phyloP scores from a whole-genome alignment of 2,329 filamentous ascomycete species.

The Venturia pyrina region DNA sequence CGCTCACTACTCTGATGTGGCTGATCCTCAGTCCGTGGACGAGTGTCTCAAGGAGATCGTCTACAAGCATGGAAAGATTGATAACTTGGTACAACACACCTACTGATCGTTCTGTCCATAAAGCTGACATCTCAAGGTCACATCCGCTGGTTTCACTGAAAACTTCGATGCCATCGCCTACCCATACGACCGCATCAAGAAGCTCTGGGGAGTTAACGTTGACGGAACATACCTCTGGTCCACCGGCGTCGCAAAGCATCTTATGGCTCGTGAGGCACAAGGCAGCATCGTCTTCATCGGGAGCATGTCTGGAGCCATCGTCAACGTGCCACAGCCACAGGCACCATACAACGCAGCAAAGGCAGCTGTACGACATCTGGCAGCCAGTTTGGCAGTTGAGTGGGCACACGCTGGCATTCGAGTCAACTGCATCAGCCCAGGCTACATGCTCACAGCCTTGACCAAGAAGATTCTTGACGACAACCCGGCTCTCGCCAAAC shows the following conservation, averaged over 20 bases:
- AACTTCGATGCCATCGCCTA: slow-evolving; percentile 90
- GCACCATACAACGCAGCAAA: slow-evolving; percentile 90
- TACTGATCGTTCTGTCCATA: not conserved
- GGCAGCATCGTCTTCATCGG: slow-evolving; percentile 93
- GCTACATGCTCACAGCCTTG: slow-evolving; percentile 91
- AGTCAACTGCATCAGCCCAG: slow-evolving; percentile 90
- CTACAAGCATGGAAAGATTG: slow-evolving; percentile 66
- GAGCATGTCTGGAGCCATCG: slow-evolving; percentile 87
- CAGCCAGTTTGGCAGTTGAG: slow-evolving; percentile 80
- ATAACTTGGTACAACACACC: slow-evolving; percentile 57
- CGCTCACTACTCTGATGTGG: slow-evolving; percentile 82
- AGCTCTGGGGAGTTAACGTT: slow-evolving; percentile 91
- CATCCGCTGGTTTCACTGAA: slow-evolving; percentile 93
- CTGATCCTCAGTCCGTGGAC: slow-evolving; percentile 68
- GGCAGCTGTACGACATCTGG: slow-evolving; percentile 81
- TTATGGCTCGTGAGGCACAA: slow-evolving; percentile 68
- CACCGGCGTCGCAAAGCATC: slow-evolving; percentile 71
- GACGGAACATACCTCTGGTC: slow-evolving; percentile 88
- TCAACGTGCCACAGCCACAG: slow-evolving; percentile 92
- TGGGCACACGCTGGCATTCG: slow-evolving; percentile 83
- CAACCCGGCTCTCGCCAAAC: slow-evolving; percentile 77
- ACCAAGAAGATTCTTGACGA: slow-evolving; percentile 92
- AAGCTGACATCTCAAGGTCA: slow-evolving; percentile 27
- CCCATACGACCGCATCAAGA: slow-evolving; percentile 80
- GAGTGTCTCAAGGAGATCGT: slow-evolving; percentile 61